Percentiles rank a stretch among this genome's conserved stretches.
phyloP scores from a whole-genome alignment of 2,329 filamentous ascomycete species.

The Podosphaera xanthii region DNA sequence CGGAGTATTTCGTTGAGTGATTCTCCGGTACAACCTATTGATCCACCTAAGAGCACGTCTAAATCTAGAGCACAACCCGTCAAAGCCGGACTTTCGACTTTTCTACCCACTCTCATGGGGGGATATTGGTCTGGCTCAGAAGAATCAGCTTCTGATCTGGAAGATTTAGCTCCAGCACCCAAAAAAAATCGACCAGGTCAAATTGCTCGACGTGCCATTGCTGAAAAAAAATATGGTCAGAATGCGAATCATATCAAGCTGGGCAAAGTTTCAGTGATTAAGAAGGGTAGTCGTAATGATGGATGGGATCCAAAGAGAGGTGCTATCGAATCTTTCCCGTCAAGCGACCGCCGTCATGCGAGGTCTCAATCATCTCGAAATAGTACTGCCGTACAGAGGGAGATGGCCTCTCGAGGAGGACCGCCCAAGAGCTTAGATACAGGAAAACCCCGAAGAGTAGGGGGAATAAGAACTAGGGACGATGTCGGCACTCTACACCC shows the following conservation, averaged over 20 bases:
- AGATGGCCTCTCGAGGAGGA: slow-evolving; percentile 6
- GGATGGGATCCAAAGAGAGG: slow-evolving; percentile 38
- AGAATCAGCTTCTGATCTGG: slow-evolving; percentile 38
- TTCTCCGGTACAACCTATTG: slow-evolving; percentile 3
- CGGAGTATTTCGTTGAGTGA: neutral
- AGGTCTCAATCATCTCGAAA: neutral
- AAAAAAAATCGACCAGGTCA: slow-evolving; percentile 60
- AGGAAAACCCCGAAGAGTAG: neutral
- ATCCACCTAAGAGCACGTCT: slow-evolving; percentile 7
- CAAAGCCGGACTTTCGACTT: slow-evolving; percentile 25
- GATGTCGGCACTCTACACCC: slow-evolving; percentile 33
- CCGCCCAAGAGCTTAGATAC: neutral
- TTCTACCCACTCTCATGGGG: slow-evolving; percentile 55
- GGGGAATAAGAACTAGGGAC: slow-evolving; percentile 20
- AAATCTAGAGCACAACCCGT: slow-evolving; percentile 4
- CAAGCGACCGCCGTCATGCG: neutral
- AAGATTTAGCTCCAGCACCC: slow-evolving; percentile 28
- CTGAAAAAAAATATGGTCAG: slow-evolving; percentile 57
- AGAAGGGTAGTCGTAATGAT: slow-evolving; percentile 19
- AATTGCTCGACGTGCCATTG: slow-evolving; percentile 53
- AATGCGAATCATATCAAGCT: slow-evolving; percentile 25
- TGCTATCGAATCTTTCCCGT: slow-evolving; percentile 16
- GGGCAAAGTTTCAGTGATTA: slow-evolving; percentile 7
- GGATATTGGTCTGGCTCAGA: slow-evolving; percentile 63
- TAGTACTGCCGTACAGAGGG: slow-evolving; percentile 3